Evolutionary conservation across 2,329 filamentous ascomycete species (phyloP), one percentile per base, ranked within the genome.

Genomic region (Phaeosphaeria sp.): DNA sequence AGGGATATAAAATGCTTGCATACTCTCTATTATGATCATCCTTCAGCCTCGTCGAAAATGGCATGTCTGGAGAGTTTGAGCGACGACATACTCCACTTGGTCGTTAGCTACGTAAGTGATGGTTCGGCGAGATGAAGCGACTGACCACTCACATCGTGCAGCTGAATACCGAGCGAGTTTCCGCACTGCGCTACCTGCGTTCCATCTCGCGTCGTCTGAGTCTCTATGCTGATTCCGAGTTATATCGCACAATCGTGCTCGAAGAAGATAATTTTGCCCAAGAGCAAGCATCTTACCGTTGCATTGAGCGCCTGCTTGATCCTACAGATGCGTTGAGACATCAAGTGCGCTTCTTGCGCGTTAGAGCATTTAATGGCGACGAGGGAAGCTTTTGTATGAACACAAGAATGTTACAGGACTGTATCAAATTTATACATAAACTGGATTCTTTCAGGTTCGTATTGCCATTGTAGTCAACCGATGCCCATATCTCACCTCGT

Each of bases 341-440:
- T 17, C 48, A 63, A 46, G 60, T 66, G 20, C 59, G 64, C 27
- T 42, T 52, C 44, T 50, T 68, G n/a, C 27, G 44, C 18, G 36
- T 68, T 23, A 43, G 52, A 17, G 53, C 59, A 18, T 68, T 66
- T 46, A 50, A 56, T 41, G 65, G 65, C 11, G 60, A 66, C 33
- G 47, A 61, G 11, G n/a, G 44, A 15, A 68, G 65, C 30, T 60
- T 44, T 27, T 66, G 65, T 22, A 52, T 68, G 36, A 68, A 68
- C 27, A 41, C 46, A 9, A 10, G 33, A 2, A 46, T 65, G 23
- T 42, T 66, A 2, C n/a, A 22, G 21, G 27, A 42, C 6, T 57
- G 59, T 39, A 25, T 66, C 13, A n/a, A 22, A 15, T 52, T 36
- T 20, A 44, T 66, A n/a, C 52, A 51, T 9, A 54, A 43, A 36